These are phyloP conservation scores for Agrocybe chaxingu DNA, from an alignment of 768 basidiomycete genomes.

Conservation along the genomic window DNA sequence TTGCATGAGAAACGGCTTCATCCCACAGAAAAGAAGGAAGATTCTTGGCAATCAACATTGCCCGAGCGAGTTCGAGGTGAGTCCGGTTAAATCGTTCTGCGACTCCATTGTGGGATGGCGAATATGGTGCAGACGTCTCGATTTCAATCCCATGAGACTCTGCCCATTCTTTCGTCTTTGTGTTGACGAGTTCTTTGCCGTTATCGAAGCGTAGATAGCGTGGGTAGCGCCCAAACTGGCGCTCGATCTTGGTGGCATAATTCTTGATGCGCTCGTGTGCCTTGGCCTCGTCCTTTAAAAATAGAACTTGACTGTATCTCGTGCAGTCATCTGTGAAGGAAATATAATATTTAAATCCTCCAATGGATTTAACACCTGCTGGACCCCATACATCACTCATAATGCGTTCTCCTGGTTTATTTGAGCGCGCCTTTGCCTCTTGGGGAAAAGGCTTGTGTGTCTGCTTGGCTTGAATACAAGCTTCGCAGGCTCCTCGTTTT, in stretches of 20 bases:
- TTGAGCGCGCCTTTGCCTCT: conserved; percentile 20
- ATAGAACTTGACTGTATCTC: conserved; percentile 7
- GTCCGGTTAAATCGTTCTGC: conserved; percentile 36
- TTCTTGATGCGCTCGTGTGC: conserved; percentile 14
- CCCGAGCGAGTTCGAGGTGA: conserved; percentile 20
- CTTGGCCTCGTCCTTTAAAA: conserved; percentile 15
- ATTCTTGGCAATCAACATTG: conserved; percentile 29
- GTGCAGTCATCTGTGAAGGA: conserved; percentile 20
- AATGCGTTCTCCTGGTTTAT: conserved; percentile 16
- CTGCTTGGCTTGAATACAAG: conserved; percentile 33
- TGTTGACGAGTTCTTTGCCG: conserved; percentile 28
- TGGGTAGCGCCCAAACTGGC: conserved; percentile 1
- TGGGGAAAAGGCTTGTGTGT: conserved; percentile 27
- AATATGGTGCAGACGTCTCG: conserved; percentile 30
- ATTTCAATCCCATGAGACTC: conserved; percentile 22
- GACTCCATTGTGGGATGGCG: conserved; percentile 35
- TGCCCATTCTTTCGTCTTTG: conserved; percentile 17
- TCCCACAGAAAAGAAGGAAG: conserved; percentile 28
- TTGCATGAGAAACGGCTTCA: conserved; percentile 22
- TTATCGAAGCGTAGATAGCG: conserved; percentile 23
- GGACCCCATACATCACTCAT: conserved; percentile 31
- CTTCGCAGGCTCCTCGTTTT: conserved; percentile 20
- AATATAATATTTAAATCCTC: conserved; percentile 22
- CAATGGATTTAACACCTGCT: conserved; percentile 15
- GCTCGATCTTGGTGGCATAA: conserved; percentile 10